A percentile compares a stretch with the other conserved stretches of the same genome.
Evolutionary conservation across 805 yeast species (phyloP).

Genomic region (Saccharomycopsis sp.): DNA sequence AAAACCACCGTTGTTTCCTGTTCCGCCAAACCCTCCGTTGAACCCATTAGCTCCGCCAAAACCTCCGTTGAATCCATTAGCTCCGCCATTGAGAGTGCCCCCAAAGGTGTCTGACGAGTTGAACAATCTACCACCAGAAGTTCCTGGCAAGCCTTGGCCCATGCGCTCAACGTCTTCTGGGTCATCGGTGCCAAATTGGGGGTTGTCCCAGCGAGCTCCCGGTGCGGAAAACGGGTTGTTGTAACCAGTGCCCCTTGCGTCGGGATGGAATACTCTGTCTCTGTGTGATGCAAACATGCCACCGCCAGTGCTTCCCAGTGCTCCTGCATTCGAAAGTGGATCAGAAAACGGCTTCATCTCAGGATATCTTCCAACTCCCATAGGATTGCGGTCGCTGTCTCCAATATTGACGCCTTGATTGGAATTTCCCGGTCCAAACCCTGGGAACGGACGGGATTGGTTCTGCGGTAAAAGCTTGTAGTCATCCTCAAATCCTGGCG

Average conservation of each 20-base stretch:
- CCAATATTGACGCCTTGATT: slow-evolving; percentile 21
- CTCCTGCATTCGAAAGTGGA: slow-evolving; percentile 16
- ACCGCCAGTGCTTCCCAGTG: slow-evolving; percentile 23
- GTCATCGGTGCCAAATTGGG: slow-evolving; percentile 20
- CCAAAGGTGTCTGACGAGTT: neutral
- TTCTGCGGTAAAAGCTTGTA: slow-evolving; percentile 24
- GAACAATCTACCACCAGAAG: no score
- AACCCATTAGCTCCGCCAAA: slow-evolving; percentile 1
- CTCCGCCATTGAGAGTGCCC: neutral
- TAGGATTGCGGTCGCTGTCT: slow-evolving; percentile 28
- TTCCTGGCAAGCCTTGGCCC: slow-evolving; percentile 17
- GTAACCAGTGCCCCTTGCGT: slow-evolving; percentile 16
- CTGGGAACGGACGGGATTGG: neutral
- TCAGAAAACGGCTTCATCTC: slow-evolving; percentile 26
- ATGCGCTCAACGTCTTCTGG: slow-evolving; percentile 9
- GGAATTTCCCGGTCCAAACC: neutral
- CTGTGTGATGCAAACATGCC: slow-evolving; percentile 29
- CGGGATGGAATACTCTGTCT: slow-evolving; percentile 25
- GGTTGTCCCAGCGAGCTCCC: slow-evolving; percentile 34
- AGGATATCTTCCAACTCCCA: slow-evolving; percentile 27
- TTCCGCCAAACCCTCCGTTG: slow-evolving; percentile 3
- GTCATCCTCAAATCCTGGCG: slow-evolving; percentile 31
- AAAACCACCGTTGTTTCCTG: slow-evolving; percentile 20
- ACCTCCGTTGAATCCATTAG: neutral
- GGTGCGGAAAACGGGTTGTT: slow-evolving; percentile 27